Evolutionary conservation across 2,329 filamentous ascomycete genomes (phyloP).

Genomic region (Corinectria fuckeliana): DNA sequence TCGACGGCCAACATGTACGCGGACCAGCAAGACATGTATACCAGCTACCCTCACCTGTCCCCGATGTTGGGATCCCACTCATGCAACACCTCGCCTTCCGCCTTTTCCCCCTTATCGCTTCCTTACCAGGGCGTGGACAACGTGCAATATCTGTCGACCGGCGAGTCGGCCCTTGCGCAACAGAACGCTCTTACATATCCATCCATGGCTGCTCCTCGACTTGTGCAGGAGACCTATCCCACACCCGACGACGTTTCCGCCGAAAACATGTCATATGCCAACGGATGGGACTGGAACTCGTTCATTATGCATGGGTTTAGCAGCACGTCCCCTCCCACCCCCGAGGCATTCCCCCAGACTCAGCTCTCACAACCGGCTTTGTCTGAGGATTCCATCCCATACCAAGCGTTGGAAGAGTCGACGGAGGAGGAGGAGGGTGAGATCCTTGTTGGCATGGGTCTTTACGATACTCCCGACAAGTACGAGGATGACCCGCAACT

Average conservation of each 20-base stretch:
- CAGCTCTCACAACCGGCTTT: constrained; percentile 56
- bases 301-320: constrained; percentile 54
- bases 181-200: constrained; percentile 40
- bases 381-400: constrained; percentile 57
- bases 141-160: constrained; percentile 48
- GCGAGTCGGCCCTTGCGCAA: constrained; percentile 46
- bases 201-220: constrained; percentile 25
- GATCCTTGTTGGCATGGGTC: constrained; percentile 80
- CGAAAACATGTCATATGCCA: constrained; percentile 19
- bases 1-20: constrained; percentile 46
- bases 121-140: constrained; percentile 51
- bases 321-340: constrained; percentile 63
- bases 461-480: constrained; percentile 76
- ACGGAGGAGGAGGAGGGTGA: constrained; percentile 68
- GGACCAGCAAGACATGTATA: constrained; percentile 50
- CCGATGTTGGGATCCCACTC: constrained; percentile 63
- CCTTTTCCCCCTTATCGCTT: constrained; percentile 61
- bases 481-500: constrained; percentile 55
- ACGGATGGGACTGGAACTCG: constrained; percentile 51
- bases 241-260: constrained; percentile 23
- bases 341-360: constrained; percentile 61
- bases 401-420: constrained; percentile 56
- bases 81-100: constrained; percentile 63
- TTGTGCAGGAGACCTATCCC: constrained; percentile 43
- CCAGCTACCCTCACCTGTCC: constrained; percentile 52